Conservation (phyloP, 2,329 filamentous ascomycete species). For the Scolecobasidium constrictum region DNA sequence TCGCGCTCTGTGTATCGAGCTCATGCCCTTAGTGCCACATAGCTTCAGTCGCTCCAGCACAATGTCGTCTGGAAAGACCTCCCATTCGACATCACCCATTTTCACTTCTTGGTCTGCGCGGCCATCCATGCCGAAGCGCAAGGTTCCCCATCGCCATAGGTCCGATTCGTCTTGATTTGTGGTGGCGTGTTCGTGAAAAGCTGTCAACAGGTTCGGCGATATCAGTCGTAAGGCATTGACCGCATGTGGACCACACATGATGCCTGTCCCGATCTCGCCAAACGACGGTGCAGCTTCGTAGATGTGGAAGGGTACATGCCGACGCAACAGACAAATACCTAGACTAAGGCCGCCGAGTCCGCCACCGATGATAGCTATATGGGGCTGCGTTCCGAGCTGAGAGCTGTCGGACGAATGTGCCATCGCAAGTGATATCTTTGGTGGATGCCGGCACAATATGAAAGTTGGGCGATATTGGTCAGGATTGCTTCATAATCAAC, state of each 20-base stretch:
- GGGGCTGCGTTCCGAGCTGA: background rate
- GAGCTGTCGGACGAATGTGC: too few relatives aligned
- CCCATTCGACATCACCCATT: background rate
- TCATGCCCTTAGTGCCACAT: slow-evolving; percentile 8
- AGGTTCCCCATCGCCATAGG: too few relatives aligned
- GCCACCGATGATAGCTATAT: slow-evolving; percentile 16
- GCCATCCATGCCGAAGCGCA: too few relatives aligned
- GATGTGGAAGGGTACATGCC: slow-evolving; percentile 17
- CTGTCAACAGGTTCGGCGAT: background rate
- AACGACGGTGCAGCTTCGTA: slow-evolving; percentile 18
- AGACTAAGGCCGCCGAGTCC: slow-evolving; percentile 20
- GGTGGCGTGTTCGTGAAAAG: slow-evolving; percentile 1
- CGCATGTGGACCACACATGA: slow-evolving; percentile 12
- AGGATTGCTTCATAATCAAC: too few relatives aligned
- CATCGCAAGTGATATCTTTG: too few relatives aligned
- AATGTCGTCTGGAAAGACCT: background rate
- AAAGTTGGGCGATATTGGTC: too few relatives aligned
- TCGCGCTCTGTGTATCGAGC: slow-evolving; percentile 34
- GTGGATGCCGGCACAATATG: too few relatives aligned
- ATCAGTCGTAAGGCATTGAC: background rate
- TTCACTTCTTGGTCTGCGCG: too few relatives aligned
- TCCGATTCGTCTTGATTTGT: slow-evolving; percentile 1
- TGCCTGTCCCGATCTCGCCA: slow-evolving; percentile 18
- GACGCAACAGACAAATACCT: slow-evolving; percentile 17
- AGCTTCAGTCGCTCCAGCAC: background rate